phyloP scores from a whole-genome alignment of 1,284 basidiomycete genomes.

The Boletus semigastroideus region DNA sequence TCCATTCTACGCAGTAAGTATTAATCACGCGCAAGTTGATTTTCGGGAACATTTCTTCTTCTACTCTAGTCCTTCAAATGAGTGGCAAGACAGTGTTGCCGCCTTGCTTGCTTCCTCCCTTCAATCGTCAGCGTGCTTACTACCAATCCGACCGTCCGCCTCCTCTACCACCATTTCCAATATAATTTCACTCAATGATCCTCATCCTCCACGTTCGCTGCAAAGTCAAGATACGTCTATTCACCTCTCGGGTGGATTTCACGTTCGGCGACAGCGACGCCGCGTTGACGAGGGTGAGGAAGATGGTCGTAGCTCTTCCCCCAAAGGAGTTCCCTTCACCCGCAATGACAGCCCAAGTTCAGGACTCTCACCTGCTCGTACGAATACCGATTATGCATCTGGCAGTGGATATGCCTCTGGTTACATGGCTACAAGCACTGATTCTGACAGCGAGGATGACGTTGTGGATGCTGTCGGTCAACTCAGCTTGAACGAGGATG shows the following conservation, averaged over 20 bases:
- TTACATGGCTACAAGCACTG: constrained; percentile 31
- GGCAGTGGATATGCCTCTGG: constrained; percentile 26
- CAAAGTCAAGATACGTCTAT: constrained; percentile 13
- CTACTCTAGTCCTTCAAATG: constrained; percentile 62
- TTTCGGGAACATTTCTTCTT: background rate
- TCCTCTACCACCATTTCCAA: constrained; percentile 7
- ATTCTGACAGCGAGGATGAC: constrained; percentile 46
- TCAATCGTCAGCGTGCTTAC: constrained; percentile 6
- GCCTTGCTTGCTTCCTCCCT: constrained; percentile 37
- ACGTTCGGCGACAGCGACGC: constrained; percentile 34
- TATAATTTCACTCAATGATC: constrained; percentile 16
- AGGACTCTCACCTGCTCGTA: constrained; percentile 18
- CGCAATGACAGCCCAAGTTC: constrained; percentile 21
- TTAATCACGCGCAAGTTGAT: background rate
- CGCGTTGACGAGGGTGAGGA: constrained; percentile 23
- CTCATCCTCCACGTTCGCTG: constrained; percentile 4
- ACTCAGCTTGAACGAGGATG: constrained; percentile 81
- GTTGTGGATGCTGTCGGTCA: constrained; percentile 78
- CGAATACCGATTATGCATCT: constrained; percentile 10
- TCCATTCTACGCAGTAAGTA: constrained; percentile 59
- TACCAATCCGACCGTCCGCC: background rate
- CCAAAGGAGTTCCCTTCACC: background rate
- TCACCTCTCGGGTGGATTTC: constrained; percentile 15
- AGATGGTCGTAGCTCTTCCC: constrained; percentile 9
- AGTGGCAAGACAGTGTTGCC: constrained; percentile 74